These are phyloP conservation scores for Letharia columbiana DNA, from an alignment of 495 filamentous ascomycete species.

Conservation along the genomic window DNA sequence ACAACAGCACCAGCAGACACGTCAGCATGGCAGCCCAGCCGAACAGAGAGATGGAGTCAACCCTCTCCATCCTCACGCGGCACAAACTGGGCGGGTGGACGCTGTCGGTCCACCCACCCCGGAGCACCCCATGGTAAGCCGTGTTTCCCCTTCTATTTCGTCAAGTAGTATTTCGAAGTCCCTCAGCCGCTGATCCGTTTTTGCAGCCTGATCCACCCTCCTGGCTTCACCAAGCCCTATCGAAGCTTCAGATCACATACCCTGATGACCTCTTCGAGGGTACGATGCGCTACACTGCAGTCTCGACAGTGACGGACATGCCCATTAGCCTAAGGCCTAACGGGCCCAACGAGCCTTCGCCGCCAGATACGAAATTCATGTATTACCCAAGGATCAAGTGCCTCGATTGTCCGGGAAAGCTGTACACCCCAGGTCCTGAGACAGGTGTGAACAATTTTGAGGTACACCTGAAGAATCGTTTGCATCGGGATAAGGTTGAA, in stretches of 20 bases:
- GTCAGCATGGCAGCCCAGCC: slow-evolving; percentile 25
- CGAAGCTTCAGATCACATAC: slow-evolving; percentile 53
- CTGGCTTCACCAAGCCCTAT: slow-evolving; percentile 66
- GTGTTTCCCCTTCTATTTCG: neutral
- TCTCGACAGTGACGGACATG: slow-evolving; percentile 56
- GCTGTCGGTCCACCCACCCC: slow-evolving; percentile 24
- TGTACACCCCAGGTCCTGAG: slow-evolving; percentile 81
- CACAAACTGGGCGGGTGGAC: slow-evolving; percentile 27
- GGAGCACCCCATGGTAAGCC: slow-evolving; percentile 23
- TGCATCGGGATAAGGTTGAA: slow-evolving; percentile 69
- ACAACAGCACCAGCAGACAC: slow-evolving; percentile 22
- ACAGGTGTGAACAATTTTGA: slow-evolving; percentile 82
- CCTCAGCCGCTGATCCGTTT: slow-evolving; percentile 27
- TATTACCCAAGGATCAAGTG: slow-evolving; percentile 82
- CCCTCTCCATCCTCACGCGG: slow-evolving; percentile 26
- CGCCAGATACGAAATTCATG: slow-evolving; percentile 55
- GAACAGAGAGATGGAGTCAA: slow-evolving; percentile 22
- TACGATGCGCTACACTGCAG: slow-evolving; percentile 74
- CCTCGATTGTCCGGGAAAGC: slow-evolving; percentile 82
- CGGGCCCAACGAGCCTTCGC: slow-evolving; percentile 40
- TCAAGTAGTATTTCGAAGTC: neutral
- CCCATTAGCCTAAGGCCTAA: slow-evolving; percentile 42
- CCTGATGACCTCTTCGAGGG: slow-evolving; percentile 75
- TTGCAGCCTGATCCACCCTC: slow-evolving; percentile 63
- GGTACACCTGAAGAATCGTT: slow-evolving; percentile 73